phyloP scores from a whole-genome alignment of 1,139 yeast species.

The Suhomyces bokatorum region DNA sequence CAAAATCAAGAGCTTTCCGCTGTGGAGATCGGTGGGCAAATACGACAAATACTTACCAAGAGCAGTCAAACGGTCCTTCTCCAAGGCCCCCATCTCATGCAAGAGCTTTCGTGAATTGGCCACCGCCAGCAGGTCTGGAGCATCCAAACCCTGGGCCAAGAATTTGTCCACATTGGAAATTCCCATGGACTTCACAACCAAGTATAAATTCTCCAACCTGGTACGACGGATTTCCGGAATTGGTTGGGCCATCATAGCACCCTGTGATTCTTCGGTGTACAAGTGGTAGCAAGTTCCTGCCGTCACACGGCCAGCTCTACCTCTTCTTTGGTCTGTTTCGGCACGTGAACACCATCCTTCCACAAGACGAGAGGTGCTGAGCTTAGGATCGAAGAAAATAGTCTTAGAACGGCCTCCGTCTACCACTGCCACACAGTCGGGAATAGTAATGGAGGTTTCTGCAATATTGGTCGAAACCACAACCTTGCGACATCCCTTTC shows the following conservation, averaged over 20 bases:
- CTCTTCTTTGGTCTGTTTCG: slow-evolving; percentile 89
- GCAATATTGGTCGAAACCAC: slow-evolving; percentile 91
- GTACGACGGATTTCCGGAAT: slow-evolving; percentile 87
- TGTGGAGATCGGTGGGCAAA: slow-evolving; percentile 82
- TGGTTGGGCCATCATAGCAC: slow-evolving; percentile 66
- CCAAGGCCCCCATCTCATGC: slow-evolving; percentile 71
- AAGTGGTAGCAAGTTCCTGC: slow-evolving; percentile 80
- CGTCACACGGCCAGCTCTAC: slow-evolving; percentile 97
- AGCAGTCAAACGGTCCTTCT: slow-evolving; percentile 60
- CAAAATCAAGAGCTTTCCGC: slow-evolving; percentile 77
- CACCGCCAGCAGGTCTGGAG: slow-evolving; percentile 66
- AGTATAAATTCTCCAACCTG: slow-evolving; percentile 76
- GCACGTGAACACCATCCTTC: slow-evolving; percentile 92
- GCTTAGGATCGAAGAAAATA: slow-evolving; percentile 64
- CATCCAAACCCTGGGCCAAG: slow-evolving; percentile 74
- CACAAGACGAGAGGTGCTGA: slow-evolving; percentile 68
- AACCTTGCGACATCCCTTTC: slow-evolving; percentile 62
- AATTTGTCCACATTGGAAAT: slow-evolving; percentile 68
- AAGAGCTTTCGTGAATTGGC: slow-evolving; percentile 62
- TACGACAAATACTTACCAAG: slow-evolving; percentile 80
- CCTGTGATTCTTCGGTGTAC: slow-evolving; percentile 64
- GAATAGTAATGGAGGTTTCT: slow-evolving; percentile 85
- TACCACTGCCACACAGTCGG: slow-evolving; percentile 90
- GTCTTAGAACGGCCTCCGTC: slow-evolving; percentile 87
- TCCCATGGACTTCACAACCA: slow-evolving; percentile 89